Percentiles rank a stretch among this genome's conserved stretches.
phyloP scores from a whole-genome alignment of 306 rosid genomes.

The Macrotyloma uniflorum region DNA sequence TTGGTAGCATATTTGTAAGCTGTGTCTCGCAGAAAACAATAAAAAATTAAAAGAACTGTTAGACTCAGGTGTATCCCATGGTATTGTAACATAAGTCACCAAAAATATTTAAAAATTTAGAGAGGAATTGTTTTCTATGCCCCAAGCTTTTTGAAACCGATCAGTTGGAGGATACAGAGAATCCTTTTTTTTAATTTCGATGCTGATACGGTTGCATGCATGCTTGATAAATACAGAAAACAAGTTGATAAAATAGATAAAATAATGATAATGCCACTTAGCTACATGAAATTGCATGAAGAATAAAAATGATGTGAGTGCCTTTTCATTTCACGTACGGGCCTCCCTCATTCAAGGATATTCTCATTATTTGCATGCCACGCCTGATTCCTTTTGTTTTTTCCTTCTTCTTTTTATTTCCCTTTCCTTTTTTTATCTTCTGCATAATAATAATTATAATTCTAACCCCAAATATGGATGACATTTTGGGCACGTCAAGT shows the following conservation, averaged over 20 bases:
- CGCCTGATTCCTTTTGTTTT: conserved; percentile 74
- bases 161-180: conserved; percentile 47
- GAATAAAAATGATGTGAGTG: conserved; percentile 74
- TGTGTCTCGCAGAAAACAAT: neutral
- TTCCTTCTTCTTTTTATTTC: neutral
- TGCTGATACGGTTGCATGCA: conserved; percentile 52
- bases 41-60: neutral
- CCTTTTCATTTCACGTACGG: conserved; percentile 74
- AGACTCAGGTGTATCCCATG: conserved; percentile 21
- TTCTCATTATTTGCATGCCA: conserved; percentile 84
- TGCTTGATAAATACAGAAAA: conserved; percentile 51
- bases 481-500: conserved; percentile 67
- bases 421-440: conserved; percentile 29
- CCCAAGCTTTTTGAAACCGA: conserved; percentile 33
- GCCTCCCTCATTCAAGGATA: conserved; percentile 77
- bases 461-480: conserved; percentile 58
- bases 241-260: conserved; percentile 38
- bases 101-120: neutral
- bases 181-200: conserved; percentile 39
- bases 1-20: conserved; percentile 6
- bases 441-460: conserved; percentile 50
- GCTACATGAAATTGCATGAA: conserved; percentile 73
- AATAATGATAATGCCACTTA: conserved; percentile 72
- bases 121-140: conserved; percentile 25
- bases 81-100: conserved; percentile 31